A percentile compares a stretch with the other conserved stretches of the same genome.
phyloP scores from a whole-genome alignment of 106 monocot species.

The Gastrodia elata region DNA sequence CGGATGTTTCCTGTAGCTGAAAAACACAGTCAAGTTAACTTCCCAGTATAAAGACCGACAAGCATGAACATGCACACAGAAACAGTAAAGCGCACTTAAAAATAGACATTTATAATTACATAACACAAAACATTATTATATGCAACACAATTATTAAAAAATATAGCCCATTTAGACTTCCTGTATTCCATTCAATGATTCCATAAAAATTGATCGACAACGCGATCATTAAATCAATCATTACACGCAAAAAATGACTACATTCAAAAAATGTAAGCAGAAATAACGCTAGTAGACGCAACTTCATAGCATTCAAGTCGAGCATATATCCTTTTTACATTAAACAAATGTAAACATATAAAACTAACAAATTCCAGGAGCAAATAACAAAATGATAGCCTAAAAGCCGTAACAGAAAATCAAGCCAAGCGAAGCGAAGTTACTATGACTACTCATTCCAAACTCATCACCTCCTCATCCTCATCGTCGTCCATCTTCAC shows the following conservation, averaged over 20 bases:
- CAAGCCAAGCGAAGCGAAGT: background rate
- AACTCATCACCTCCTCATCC: constrained; percentile 11
- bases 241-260: background rate
- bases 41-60: background rate
- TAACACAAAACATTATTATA: too few species aligned
- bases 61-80: background rate
- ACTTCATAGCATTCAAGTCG: background rate
- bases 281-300: background rate
- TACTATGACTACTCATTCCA: background rate
- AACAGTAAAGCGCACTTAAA: too few species aligned
- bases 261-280: background rate
- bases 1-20: constrained; percentile 25
- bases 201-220: background rate
- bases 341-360: background rate
- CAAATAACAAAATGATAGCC: background rate
- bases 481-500: constrained; percentile 16
- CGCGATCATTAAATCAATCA: background rate
- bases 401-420: background rate
- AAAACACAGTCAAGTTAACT: background rate
- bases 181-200: background rate
- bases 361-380: background rate
- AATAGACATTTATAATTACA: too few species aligned
- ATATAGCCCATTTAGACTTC: background rate
- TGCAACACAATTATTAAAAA: background rate
- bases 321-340: background rate